These are phyloP conservation scores for Phylloporus arenicola DNA, from an alignment of 768 basidiomycete species.

Conservation along the genomic window DNA sequence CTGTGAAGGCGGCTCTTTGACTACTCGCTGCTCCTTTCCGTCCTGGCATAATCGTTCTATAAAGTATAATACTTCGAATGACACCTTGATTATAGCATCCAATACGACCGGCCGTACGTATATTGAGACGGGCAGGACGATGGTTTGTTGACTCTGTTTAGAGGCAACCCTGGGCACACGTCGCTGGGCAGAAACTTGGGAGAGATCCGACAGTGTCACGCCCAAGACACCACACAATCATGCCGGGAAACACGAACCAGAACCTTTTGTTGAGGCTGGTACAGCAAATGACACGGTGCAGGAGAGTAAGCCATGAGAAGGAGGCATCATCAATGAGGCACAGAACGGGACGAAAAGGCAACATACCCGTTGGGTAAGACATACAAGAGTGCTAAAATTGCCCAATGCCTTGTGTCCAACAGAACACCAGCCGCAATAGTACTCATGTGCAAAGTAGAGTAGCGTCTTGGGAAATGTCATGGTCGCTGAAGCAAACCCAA, in stretches of 20 bases:
- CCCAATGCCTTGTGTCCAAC: conserved; percentile 64
- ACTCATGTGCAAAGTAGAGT: conserved; percentile 79
- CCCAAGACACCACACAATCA: conserved; percentile 57
- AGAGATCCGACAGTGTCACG: conserved; percentile 48
- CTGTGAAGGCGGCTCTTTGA: neutral
- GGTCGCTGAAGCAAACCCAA: conserved; percentile 67
- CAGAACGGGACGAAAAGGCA: neutral
- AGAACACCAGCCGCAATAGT: conserved; percentile 66
- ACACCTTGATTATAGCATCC: neutral
- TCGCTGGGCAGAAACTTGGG: conserved; percentile 17
- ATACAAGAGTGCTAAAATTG: conserved; percentile 56
- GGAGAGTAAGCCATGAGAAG: neutral
- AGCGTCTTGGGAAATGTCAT: conserved; percentile 85
- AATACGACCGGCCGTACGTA: neutral
- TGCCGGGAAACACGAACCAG: conserved; percentile 70
- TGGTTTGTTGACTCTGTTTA: conserved; percentile 26
- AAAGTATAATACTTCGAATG: neutral
- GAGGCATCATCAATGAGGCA: conserved; percentile 3
- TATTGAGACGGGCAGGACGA: neutral
- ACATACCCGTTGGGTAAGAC: conserved; percentile 76
- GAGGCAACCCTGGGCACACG: conserved; percentile 24
- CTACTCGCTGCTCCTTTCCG: neutral
- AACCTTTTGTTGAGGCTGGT: conserved; percentile 41
- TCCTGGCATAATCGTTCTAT: neutral
- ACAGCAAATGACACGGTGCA: neutral